These are phyloP conservation scores for Colletotrichum sp. DNA, from an alignment of 2,329 filamentous ascomycete genomes.

Conservation along the genomic window DNA sequence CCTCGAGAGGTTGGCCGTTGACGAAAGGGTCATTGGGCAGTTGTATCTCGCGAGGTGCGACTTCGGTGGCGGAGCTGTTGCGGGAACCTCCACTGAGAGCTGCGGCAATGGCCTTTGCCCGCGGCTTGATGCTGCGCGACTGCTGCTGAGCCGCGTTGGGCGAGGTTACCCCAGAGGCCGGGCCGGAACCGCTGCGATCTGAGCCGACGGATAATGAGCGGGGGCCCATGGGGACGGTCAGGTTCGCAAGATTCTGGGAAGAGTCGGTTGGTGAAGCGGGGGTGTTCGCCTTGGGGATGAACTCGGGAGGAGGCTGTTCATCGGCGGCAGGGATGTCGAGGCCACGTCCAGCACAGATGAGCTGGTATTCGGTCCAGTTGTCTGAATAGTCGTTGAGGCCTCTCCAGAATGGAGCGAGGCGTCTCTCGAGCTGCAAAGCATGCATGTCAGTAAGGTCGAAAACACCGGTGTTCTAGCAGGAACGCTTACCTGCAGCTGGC, in stretches of 20 bases:
- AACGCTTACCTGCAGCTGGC: conserved; percentile 79
- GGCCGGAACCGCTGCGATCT: conserved; percentile 68
- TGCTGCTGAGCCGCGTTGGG: conserved; percentile 40
- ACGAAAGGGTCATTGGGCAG: conserved; percentile 85
- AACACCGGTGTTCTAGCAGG: conserved; percentile 30
- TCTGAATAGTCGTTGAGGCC: conserved; percentile 88
- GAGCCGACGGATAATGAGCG: conserved; percentile 82
- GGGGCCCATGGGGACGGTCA: conserved; percentile 81
- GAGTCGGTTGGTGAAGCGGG: conserved; percentile 55
- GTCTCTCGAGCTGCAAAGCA: conserved; percentile 78
- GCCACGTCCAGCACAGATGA: conserved; percentile 88
- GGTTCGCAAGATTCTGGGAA: conserved; percentile 68
- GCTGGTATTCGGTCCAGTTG: conserved; percentile 92
- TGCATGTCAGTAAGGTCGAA: background rate
- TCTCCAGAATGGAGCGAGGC: conserved; percentile 93
- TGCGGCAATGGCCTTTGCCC: conserved; percentile 88
- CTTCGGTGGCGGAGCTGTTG: conserved; percentile 74
- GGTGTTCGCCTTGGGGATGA: conserved; percentile 51
- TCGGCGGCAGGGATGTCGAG: conserved; percentile 85
- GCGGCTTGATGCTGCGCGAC: conserved; percentile 68
- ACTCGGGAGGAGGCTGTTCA: conserved; percentile 76
- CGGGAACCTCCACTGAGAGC: conserved; percentile 77
- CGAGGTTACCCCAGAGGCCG: conserved; percentile 60
- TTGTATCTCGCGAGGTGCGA: conserved; percentile 77
- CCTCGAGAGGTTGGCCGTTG: conserved; percentile 93